Evolutionary conservation across 2,329 filamentous ascomycete genomes (phyloP).

Genomic region (Alternaria longipes): DNA sequence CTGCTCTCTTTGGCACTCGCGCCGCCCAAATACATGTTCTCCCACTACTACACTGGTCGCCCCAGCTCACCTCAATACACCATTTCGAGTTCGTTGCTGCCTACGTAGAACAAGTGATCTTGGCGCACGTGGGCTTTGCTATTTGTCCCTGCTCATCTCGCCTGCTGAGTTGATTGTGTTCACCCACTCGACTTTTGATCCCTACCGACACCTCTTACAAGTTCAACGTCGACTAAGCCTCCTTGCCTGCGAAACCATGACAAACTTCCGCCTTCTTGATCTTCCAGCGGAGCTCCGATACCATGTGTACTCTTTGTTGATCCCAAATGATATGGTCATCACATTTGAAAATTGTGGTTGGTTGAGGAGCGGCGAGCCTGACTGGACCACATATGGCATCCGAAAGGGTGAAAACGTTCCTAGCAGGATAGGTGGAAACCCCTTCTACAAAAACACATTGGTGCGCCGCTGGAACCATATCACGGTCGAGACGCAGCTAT

Average conservation of each 20-base stretch:
- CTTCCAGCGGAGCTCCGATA: conserved; percentile 30
- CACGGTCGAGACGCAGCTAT: conserved; percentile 16
- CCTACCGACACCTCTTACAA: neutral
- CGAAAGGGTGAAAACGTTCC: neutral
- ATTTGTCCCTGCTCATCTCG: too few species aligned
- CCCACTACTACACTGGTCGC: too few species aligned
- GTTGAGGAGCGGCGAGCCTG: neutral
- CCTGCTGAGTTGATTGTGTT: too few species aligned
- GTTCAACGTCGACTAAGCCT: neutral
- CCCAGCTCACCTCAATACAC: too few species aligned
- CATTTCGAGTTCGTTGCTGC: too few species aligned
- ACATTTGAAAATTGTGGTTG: neutral
- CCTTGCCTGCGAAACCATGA: neutral
- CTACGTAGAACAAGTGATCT: too few species aligned
- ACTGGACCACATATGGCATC: neutral
- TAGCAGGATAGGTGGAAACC: neutral
- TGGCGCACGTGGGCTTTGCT: too few species aligned
- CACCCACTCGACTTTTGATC: neutral
- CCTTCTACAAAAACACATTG: neutral
- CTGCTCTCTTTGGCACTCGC: too few species aligned
- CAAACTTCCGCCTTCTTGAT: conserved; percentile 24
- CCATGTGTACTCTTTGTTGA: conserved; percentile 20
- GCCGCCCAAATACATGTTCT: too few species aligned
- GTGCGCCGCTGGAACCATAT: neutral
- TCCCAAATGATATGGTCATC: conserved; percentile 19